These are phyloP conservation scores for Filobasidium floriforme DNA, from an alignment of 768 basidiomycete species.

Conservation along the genomic window DNA sequence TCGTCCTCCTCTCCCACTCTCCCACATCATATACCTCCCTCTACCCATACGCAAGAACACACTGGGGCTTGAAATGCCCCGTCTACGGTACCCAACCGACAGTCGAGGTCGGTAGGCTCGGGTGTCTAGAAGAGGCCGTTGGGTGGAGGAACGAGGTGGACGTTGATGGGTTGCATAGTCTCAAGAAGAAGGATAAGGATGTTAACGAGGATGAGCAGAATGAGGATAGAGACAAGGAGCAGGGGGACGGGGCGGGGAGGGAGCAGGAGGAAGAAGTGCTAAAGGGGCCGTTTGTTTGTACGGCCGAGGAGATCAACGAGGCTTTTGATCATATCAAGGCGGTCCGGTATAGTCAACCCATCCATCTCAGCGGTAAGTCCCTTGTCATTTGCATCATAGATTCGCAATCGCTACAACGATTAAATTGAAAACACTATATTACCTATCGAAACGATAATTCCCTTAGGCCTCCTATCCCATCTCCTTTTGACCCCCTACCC, in stretches of 20 bases:
- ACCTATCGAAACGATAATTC: neutral
- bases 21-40: conserved; percentile 81
- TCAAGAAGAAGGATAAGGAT: too few species aligned
- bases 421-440: neutral
- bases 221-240: conserved; percentile 10
- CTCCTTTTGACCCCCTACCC: conserved; percentile 72
- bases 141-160: conserved; percentile 51
- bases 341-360: conserved; percentile 88
- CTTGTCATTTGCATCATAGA: neutral
- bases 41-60: conserved; percentile 83
- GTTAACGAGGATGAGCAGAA: neutral
- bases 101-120: conserved; percentile 88
- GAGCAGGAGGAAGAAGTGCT: conserved; percentile 25
- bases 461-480: conserved; percentile 35
- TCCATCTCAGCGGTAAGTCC: conserved; percentile 75
- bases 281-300: conserved; percentile 58
- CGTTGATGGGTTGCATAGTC: conserved; percentile 25
- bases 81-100: conserved; percentile 92
- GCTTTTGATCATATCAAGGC: conserved; percentile 88
- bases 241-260: conserved; percentile 32
- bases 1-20: conserved; percentile 90
- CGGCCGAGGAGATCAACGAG: conserved; percentile 75
- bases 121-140: conserved; percentile 79
- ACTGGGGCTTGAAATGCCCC: conserved; percentile 80
- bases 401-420: neutral